Percentiles rank a stretch among this genome's conserved stretches.
These are phyloP conservation scores for Trichophyton verrucosum DNA, from an alignment of 2,329 filamentous ascomycete genomes.

Conservation along the genomic window DNA sequence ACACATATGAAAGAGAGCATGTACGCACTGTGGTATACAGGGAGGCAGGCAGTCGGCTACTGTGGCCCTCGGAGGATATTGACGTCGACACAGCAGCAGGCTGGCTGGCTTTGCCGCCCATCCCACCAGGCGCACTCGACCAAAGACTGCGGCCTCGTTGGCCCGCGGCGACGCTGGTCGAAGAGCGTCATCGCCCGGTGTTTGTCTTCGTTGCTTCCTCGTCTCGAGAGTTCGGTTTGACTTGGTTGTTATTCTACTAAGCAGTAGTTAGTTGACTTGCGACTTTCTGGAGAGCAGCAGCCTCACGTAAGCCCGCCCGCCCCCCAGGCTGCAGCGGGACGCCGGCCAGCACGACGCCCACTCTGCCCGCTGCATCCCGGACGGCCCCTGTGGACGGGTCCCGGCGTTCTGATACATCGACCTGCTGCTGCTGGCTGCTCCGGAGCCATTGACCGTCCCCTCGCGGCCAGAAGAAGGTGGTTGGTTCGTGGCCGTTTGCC, in stretches of 20 bases:
- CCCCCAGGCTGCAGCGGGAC: neutral
- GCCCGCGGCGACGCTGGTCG: neutral
- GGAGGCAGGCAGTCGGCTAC: neutral
- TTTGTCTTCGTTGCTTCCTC: neutral
- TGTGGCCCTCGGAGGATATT: neutral
- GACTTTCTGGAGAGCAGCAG: neutral
- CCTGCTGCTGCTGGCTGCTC: neutral
- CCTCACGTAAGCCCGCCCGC: neutral
- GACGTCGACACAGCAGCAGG: neutral
- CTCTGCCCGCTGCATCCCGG: too few relatives aligned
- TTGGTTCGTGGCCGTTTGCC: neutral
- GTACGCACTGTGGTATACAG: neutral
- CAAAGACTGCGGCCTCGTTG: neutral
- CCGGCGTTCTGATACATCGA: neutral
- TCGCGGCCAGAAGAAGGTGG: too few relatives aligned
- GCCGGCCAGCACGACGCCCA: too few relatives aligned
- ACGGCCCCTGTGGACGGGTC: too few relatives aligned
- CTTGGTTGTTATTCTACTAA: too few relatives aligned
- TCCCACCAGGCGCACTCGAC: neutral
- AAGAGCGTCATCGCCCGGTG: neutral
- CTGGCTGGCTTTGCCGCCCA: neutral
- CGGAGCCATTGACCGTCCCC: neutral
- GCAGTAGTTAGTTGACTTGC: too few relatives aligned
- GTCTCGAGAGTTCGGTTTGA: too few relatives aligned
- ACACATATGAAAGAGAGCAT: neutral